Evolutionary conservation across 306 rosid genomes (phyloP).

Genomic region (Glycyrrhiza uralensis): DNA sequence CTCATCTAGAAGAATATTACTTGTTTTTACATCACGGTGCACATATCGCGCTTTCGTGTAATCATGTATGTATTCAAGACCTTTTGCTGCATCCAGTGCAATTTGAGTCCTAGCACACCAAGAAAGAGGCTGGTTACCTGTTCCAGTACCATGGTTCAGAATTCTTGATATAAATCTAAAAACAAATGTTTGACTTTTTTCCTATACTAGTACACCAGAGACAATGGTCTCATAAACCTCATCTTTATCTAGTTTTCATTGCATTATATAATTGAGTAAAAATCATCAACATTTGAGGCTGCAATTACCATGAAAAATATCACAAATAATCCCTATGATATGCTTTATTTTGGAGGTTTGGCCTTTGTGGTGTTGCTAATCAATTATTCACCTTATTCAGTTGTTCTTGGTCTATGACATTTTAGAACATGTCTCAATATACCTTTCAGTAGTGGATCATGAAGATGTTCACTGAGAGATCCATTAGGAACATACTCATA

Average conservation of each 20-base stretch:
- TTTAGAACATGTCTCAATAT: not conserved
- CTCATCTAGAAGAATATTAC: constrained; percentile 75
- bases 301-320: too few relatives aligned
- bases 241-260: not conserved
- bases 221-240: too few relatives aligned
- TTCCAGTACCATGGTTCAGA: constrained; percentile 21
- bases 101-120: constrained; percentile 82
- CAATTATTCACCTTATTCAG: not conserved
- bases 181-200: not conserved
- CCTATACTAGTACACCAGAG: not conserved
- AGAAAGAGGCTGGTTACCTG: constrained; percentile 75
- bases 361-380: not conserved
- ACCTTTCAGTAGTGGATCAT: constrained; percentile 80
- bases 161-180: not conserved
- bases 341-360: not conserved
- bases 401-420: not conserved
- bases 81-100: constrained; percentile 83
- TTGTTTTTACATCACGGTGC: constrained; percentile 81
- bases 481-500: constrained; percentile 79
- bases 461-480: constrained; percentile 72
- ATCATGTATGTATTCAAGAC: constrained; percentile 84
- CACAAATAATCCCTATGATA: too few relatives aligned
- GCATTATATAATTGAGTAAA: too few relatives aligned
- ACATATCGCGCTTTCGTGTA: constrained; percentile 75
- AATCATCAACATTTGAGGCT: too few relatives aligned